phyloP scores from a whole-genome alignment of 345 rosid genomes.

The Citrus mangshanensis region DNA sequence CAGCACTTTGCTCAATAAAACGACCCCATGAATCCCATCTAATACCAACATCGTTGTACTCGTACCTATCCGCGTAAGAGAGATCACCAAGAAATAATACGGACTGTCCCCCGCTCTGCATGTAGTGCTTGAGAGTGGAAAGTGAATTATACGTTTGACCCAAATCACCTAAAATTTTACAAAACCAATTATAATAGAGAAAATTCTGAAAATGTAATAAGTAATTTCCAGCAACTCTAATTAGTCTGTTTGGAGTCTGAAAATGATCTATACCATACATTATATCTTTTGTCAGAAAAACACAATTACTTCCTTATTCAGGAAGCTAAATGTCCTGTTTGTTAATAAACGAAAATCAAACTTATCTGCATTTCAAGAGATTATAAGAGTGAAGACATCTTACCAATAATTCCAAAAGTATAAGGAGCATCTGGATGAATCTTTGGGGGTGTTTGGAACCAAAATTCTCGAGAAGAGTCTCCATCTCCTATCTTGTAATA shows the following conservation, averaged over 20 bases:
- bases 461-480: constrained; percentile 32
- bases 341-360: neutral
- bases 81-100: constrained; percentile 46
- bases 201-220: neutral
- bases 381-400: neutral
- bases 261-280: neutral
- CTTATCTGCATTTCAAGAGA: neutral
- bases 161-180: constrained; percentile 34
- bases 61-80: constrained; percentile 48
- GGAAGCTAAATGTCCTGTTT: neutral
- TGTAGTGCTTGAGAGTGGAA: constrained; percentile 39
- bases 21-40: constrained; percentile 58
- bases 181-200: neutral
- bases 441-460: constrained; percentile 44
- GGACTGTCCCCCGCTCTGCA: constrained; percentile 30
- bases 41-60: constrained; percentile 25
- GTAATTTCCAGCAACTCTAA: neutral
- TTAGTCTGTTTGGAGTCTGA: neutral
- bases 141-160: constrained; percentile 50
- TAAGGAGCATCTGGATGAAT: constrained; percentile 39
- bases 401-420: constrained; percentile 46
- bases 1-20: constrained; percentile 37
- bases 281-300: neutral
- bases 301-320: neutral
- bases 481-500: constrained; percentile 34